Base-by-base conservation (phyloP, 2,329 filamentous ascomycete species). In the Chrysoporthe austroafricana region DNA sequence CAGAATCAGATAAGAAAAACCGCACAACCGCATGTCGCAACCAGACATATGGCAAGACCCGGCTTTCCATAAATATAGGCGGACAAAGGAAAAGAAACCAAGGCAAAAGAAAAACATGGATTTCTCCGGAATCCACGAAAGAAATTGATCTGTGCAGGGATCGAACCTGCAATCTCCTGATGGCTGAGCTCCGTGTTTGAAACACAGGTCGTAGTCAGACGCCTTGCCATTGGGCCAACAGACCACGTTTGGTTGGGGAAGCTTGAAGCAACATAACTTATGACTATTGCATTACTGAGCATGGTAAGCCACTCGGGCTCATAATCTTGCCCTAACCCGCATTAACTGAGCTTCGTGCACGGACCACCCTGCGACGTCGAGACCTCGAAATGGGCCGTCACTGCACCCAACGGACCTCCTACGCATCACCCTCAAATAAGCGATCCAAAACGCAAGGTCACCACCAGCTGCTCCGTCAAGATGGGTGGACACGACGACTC, bases 191-290 rank as follows among this genome's bases (percentile, higher is more conserved):
- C 46, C 46, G 46, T 48, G 46, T 48, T 48, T 48, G n/a, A 48
- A 16, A 48, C 46, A 48, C 46, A 48, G 46, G 43, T 80, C 77
- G 78, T 79, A 79, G 78, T 80, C 78, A 80, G 77, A 80, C 78
- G 78, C 77, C 78, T 79, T 80, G 78, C 74, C 78, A 80, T 78
- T 78, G 76, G 76, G 75, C 76, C 76, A 79, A 68, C 68, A 59
- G 67, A 59, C 67, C 63, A n/a, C 7, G 6, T 2, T 60, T 9
- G 39, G 5, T 44, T 42, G 4, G 1, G 4, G 2, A 2, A 2
- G 4, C 11, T 26, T 1, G 11, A 11, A 26, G 9, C 1, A 6
- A 3, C 1, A 14, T 16, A 1, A 1, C 0, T 7, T 7, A 54
- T 54, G 26, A 8, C 21, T 4, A 5, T 21, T 26, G 14, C 4